These are phyloP conservation scores for Hyphopichia burtonii DNA, from an alignment of 1,139 yeast species.

Conservation along the genomic window DNA sequence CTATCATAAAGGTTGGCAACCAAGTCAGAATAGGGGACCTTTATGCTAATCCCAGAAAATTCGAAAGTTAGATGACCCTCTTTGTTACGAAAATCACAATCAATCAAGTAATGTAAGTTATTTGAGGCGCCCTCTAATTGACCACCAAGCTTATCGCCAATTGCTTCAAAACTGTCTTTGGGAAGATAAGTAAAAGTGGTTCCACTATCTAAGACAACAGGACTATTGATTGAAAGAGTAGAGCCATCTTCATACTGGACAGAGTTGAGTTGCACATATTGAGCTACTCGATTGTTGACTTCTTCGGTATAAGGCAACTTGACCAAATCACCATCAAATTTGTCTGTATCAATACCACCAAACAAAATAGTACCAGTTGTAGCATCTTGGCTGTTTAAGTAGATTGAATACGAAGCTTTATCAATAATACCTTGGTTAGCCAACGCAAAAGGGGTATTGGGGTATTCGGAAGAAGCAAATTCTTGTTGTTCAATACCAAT, in stretches of 20 bases:
- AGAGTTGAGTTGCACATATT: background rate
- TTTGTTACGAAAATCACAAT: slow-evolving; percentile 12
- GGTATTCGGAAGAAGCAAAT: slow-evolving; percentile 8
- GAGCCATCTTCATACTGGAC: background rate
- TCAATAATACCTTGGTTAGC: slow-evolving; percentile 18
- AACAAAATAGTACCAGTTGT: slow-evolving; percentile 22
- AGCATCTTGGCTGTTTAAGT: slow-evolving; percentile 13
- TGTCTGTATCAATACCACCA: slow-evolving; percentile 30
- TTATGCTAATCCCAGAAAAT: slow-evolving; percentile 31
- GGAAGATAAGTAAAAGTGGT: slow-evolving; percentile 30
- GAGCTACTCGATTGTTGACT: background rate
- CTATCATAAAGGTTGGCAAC: slow-evolving; percentile 8
- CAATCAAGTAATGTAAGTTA: slow-evolving; percentile 7
- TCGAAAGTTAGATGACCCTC: slow-evolving; percentile 17
- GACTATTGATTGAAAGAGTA: slow-evolving; percentile 11
- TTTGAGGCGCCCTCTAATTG: background rate
- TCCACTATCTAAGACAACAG: slow-evolving; percentile 28
- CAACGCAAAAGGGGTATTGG: slow-evolving; percentile 20
- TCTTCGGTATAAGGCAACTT: background rate
- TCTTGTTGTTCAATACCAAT: slow-evolving; percentile 13
- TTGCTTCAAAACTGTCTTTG: slow-evolving; percentile 10
- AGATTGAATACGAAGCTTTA: slow-evolving; percentile 20
- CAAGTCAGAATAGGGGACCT: slow-evolving; percentile 25
- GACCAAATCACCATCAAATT: slow-evolving; percentile 20
- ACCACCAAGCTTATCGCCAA: slow-evolving; percentile 23